Evolutionary conservation across 495 filamentous ascomycete genomes (phyloP), one percentile per base, ranked within the genome.

Genomic region (Penicillium silybi): DNA sequence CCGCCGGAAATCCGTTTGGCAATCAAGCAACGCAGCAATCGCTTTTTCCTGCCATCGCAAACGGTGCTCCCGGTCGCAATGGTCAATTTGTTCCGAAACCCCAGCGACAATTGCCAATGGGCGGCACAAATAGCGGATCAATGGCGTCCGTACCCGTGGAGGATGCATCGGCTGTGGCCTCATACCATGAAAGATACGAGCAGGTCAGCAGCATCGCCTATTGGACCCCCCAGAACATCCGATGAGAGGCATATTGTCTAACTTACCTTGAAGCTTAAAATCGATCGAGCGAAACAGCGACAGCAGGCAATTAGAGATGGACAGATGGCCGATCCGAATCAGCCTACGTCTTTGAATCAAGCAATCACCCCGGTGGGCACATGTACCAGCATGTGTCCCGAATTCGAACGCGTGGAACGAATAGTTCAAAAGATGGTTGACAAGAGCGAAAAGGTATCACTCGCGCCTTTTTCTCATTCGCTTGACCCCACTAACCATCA

Each of bases 371-470:
- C 90, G 17, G 85, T 89, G 48, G 93, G 92, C 9, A 92, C 87
- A 47, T 97, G 92, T 62, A 82, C 87, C 56, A 85, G 89, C 52
- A 97, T 96, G 92, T 99, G 95, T 66, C 89, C 95, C 0, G 85
- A 92, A 56, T 96, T 84, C 61, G 95, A 99, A 70, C 76, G 85
- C 34, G 79, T 92, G 13, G 81, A 86, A 27, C 82, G 92, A 17
- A 91, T 95, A 44, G 82, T 86, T 52, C 77, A 84, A 56, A 78
- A 80, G 50, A 80, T 78, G 73, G 77, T 85, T 29, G 82, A 85
- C 61, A 75, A 74, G 47, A 75, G 71, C 49, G 82, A 85, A 66
- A 82, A 80, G 74, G 82, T 81, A 70, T 38, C 15, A 20, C 22
- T 20, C 7, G 26, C 25, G 6, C 2, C 3, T 5, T 22, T 29